Evolutionary conservation across 371 early-diverging fungal species (phyloP), one percentile per base, ranked within the genome.

Genomic region (Actinomortierella ambigua): DNA sequence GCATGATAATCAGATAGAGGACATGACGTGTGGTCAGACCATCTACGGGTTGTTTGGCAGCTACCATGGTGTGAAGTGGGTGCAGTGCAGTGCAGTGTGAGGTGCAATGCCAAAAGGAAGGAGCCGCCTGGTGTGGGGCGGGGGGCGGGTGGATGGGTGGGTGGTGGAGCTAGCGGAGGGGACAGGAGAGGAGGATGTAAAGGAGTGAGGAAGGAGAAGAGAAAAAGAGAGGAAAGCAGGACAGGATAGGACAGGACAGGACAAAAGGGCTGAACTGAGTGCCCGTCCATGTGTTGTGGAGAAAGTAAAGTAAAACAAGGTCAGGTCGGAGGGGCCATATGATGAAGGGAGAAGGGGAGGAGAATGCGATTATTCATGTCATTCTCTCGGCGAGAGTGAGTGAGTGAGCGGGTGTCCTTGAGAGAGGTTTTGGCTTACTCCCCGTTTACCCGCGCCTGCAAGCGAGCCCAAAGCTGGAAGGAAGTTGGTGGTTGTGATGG

Each of bases 1-100:
- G 75, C 75, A 75, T 75, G 20, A 68, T 11, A 49, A 68, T 44
- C 15, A 75, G 54, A 43, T 68, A 75, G 54, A 75, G 28, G 27
- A 75, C 44, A 46, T 75, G 75, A 13, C 66, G 54, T 11, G 66
- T 71, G 15, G 65, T 71, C 24, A 71, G 42, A 24, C 53, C 60
- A 0, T 42, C 22, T 24, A 66, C 66, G 13, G 71, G 56, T 24
- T 50, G 26, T 22, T 65, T 65, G 3, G 41, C 59, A 13, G 47
- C 52, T 2, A 59, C 43, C 71, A 71, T 71, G 15, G 39, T 34
- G 34, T 48, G 47, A 29, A 44, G 22, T 43, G 14, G 44, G 15
- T 43, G 3, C n/a, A 42, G 52, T 29, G 4, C 26, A 39, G 50
- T n/a, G 29, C 27, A 41, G 46, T 47, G 13, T 50, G 24, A 46